phyloP scores from a whole-genome alignment of 805 yeast genomes.

The Candida ovalis region DNA sequence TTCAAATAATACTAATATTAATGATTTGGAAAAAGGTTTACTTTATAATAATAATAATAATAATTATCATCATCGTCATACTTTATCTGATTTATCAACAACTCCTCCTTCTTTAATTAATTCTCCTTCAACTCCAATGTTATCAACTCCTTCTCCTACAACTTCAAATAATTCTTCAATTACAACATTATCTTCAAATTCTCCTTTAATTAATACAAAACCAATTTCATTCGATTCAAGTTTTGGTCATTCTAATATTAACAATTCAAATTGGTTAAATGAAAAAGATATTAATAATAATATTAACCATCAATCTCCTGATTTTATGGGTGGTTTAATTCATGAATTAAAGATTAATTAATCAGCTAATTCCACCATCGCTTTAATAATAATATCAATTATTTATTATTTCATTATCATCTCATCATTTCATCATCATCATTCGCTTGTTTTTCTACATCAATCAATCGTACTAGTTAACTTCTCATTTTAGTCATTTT shows the following conservation, averaged over 20 bases:
- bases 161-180: neutral
- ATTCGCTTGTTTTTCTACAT: neutral
- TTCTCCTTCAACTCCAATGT: constrained; percentile 3
- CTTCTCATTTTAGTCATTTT: neutral
- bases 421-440: neutral
- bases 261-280: neutral
- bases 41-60: no score
- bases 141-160: neutral
- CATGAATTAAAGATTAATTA: constrained; percentile 18
- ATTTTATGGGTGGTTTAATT: constrained; percentile 9
- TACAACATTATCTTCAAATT: neutral
- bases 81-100: neutral
- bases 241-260: neutral
- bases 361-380: neutral
- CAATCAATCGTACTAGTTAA: neutral
- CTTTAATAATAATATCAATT: neutral
- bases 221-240: neutral
- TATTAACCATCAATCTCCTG: constrained; percentile 2
- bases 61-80: neutral
- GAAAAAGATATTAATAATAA: neutral
- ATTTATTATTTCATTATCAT: neutral
- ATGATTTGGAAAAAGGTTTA: no score
- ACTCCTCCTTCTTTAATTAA: constrained; percentile 5
- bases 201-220: neutral
- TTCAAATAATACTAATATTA: no score